A percentile compares a stretch with the other conserved stretches of the same genome.
Evolutionary conservation across 805 yeast species (phyloP).

Genomic region (Candida schatavii): DNA sequence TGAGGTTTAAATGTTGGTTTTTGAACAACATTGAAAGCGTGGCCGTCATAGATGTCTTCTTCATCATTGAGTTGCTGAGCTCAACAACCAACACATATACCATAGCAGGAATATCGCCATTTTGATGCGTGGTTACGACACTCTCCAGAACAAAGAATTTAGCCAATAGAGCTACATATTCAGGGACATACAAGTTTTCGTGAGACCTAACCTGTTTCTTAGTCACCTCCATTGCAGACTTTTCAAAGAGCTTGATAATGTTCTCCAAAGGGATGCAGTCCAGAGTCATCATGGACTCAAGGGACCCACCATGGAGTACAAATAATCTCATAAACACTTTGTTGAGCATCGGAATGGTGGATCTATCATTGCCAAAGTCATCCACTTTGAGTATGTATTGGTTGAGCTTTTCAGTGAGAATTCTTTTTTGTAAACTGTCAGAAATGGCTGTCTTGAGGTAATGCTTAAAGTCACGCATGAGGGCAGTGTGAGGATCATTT

Average conservation of each 20-base stretch:
- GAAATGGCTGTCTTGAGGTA: slow-evolving; percentile 27
- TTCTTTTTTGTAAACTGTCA: slow-evolving; percentile 12
- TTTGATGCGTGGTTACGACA: not conserved
- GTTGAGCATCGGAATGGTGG: slow-evolving; percentile 18
- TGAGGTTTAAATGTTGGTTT: slow-evolving; percentile 7
- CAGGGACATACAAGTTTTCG: slow-evolving; percentile 19
- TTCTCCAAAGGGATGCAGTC: slow-evolving; percentile 8
- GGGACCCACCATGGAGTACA: slow-evolving; percentile 10
- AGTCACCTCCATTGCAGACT: slow-evolving; percentile 12
- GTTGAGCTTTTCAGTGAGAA: slow-evolving; percentile 18
- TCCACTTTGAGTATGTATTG: slow-evolving; percentile 12
- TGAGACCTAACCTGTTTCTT: not conserved
- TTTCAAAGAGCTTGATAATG: slow-evolving; percentile 15
- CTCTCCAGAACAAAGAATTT: slow-evolving; percentile 12
- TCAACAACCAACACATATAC: slow-evolving; percentile 25
- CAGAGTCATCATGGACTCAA: not conserved
- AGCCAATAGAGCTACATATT: slow-evolving; percentile 25
- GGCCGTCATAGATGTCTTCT: slow-evolving; percentile 3
- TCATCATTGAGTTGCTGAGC: slow-evolving; percentile 18
- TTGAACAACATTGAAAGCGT: slow-evolving; percentile 9
- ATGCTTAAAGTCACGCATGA: slow-evolving; percentile 19
- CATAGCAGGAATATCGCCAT: slow-evolving; percentile 14
- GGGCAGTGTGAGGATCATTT: not conserved
- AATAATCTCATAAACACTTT: slow-evolving; percentile 17
- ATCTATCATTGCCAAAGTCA: slow-evolving; percentile 7